Base-by-base conservation (phyloP, 805 yeast genomes). In the Metschnikowia amazonensis region DNA sequence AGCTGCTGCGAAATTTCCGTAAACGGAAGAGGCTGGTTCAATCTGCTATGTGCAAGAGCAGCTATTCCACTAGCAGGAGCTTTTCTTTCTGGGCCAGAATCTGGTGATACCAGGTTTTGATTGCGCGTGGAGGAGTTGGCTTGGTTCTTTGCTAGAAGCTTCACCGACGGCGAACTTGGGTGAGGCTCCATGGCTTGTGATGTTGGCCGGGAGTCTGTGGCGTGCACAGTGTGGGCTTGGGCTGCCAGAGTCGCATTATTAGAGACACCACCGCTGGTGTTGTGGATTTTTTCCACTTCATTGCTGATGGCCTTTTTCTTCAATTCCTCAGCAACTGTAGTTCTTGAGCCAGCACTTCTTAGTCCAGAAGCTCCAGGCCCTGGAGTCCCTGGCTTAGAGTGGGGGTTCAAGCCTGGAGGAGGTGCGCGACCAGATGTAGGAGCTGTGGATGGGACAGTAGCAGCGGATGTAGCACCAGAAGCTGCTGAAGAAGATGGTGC, bases 1-100 rank as follows among this genome's bases (percentile, higher is more conserved):
- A 92, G 70, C 55, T 79, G 70, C 47, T 75, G 74, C 41, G 77
- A 68, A 20, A 86, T 80, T 2, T 77, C 62, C 24, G 73, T 72
- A 48, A 79, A 69, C 14, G 82, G 72, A 23, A 79, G 71, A 20
- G 87, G 84, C 43, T 76, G 71, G 27, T 62, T 62, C 30, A 80
- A 61, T 35, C 85, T 67, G 28, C 60, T 64, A 60, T 49, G 80
- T 2, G 67, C 60, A 25, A 68, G 57, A 32, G 61, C 56, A 2
- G 62, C 48, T 10, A 63, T 14, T 25, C 36, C 37, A 17, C 21
- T 16, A n/a, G 30, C 23, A 1, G 27, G n/a, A 30, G 30, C 20
- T 24, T 30, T 28, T 23, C 14, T 28, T 8, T 21, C 36, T 3
- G 36, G 16, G 23, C 29, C 25, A 16, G 11, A n/a, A 16, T 44